phyloP scores from a whole-genome alignment of 192 early-diverging fungal genomes.

The Linnemannia elongata region DNA sequence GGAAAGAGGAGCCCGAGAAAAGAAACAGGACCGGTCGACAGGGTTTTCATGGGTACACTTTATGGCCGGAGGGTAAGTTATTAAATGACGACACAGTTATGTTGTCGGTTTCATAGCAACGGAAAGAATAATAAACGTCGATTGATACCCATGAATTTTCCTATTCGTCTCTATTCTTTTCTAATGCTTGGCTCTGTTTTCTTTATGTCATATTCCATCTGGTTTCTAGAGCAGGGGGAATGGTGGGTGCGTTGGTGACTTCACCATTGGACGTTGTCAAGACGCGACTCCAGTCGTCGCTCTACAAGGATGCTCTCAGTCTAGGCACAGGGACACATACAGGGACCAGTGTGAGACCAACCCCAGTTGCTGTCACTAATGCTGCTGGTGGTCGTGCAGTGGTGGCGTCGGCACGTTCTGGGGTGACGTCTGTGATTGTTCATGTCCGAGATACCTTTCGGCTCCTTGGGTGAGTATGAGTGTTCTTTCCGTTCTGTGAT shows the following conservation, averaged over 20 bases:
- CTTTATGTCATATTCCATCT: neutral
- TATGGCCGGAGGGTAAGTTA: slow-evolving; percentile 77
- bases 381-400: neutral
- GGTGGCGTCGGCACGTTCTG: slow-evolving; percentile 16
- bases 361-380: no score
- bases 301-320: slow-evolving; percentile 15
- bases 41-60: slow-evolving; percentile 68
- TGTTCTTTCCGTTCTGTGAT: no score
- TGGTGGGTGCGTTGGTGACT: slow-evolving; percentile 88
- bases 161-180: neutral
- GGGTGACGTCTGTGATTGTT: slow-evolving; percentile 46
- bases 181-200: neutral
- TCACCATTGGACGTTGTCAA: slow-evolving; percentile 96
- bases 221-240: slow-evolving; percentile 70
- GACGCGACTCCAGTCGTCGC: slow-evolving; percentile 83
- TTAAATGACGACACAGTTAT: no score
- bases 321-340: neutral
- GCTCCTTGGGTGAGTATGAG: slow-evolving; percentile 55
- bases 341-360: neutral
- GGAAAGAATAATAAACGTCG: neutral
- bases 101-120: no score
- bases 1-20: neutral
- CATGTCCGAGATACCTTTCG: slow-evolving; percentile 67
- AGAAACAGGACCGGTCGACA: slow-evolving; percentile 26
- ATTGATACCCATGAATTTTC: neutral